These are phyloP conservation scores for Papilionanthe hybrid DNA, from an alignment of 116 monocot genomes.

Conservation along the genomic window DNA sequence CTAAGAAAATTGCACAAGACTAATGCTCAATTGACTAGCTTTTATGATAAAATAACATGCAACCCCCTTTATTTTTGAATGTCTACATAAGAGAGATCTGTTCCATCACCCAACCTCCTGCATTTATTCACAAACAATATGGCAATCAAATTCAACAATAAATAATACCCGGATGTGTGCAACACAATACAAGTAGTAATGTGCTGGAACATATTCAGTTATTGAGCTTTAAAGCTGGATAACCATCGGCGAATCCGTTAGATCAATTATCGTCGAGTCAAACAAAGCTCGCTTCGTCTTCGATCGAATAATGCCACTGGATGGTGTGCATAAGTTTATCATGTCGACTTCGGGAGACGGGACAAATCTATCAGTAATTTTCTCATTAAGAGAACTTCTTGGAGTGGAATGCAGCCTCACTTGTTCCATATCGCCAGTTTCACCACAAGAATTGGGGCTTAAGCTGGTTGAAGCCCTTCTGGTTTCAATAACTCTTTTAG, in stretches of 20 bases:
- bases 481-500: background rate
- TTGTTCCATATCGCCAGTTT: background rate
- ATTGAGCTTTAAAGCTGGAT: slow-evolving; percentile 30
- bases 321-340: slow-evolving; percentile 57
- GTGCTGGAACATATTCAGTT: background rate
- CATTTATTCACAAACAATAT: too few relatives aligned
- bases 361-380: background rate
- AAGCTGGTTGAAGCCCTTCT: background rate
- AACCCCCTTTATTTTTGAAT: too few relatives aligned
- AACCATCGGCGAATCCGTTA: slow-evolving; percentile 54
- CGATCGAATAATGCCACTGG: slow-evolving; percentile 22
- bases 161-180: background rate
- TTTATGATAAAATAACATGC: too few relatives aligned
- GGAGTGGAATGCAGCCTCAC: slow-evolving; percentile 19
- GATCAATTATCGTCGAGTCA: slow-evolving; percentile 38
- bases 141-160: too few relatives aligned
- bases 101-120: too few relatives aligned
- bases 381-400: slow-evolving; percentile 1
- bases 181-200: slow-evolving; percentile 5
- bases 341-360: slow-evolving; percentile 27
- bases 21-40: too few relatives aligned
- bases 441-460: slow-evolving; percentile 6
- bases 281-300: slow-evolving; percentile 21
- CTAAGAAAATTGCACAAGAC: too few relatives aligned
- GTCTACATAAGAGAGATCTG: too few relatives aligned